These are phyloP conservation scores for Coprinellus micaceus DNA, from an alignment of 768 basidiomycete genomes.

Conservation along the genomic window DNA sequence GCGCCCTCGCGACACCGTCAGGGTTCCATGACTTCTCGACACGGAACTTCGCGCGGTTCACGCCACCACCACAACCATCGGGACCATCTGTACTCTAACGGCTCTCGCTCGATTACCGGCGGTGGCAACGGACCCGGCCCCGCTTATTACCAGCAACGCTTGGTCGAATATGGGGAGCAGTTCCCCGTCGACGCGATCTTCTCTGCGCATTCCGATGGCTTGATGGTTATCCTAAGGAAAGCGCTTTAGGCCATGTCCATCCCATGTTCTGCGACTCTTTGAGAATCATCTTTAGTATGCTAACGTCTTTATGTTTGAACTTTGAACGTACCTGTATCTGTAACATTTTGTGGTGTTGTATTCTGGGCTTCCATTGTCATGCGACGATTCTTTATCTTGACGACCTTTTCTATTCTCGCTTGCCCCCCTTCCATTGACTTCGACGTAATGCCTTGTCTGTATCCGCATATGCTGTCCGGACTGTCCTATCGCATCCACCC, in stretches of 20 bases:
- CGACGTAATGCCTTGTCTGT: too few species aligned
- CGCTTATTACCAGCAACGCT: conserved; percentile 7
- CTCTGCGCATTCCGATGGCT: conserved; percentile 80
- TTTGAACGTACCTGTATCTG: too few species aligned
- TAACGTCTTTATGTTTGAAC: conserved; percentile 1
- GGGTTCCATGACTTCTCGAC: conserved; percentile 17
- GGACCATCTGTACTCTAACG: conserved; percentile 1
- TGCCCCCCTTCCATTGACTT: too few species aligned
- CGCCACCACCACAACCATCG: conserved; percentile 3
- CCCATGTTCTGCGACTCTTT: too few species aligned
- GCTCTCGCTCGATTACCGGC: background rate
- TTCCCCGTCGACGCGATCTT: conserved; percentile 76
- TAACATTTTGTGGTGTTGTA: too few species aligned
- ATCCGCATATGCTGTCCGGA: too few species aligned
- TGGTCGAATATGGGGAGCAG: conserved; percentile 21
- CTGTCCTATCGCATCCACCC: too few species aligned
- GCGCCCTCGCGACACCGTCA: conserved; percentile 21
- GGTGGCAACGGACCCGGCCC: background rate
- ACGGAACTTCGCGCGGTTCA: background rate
- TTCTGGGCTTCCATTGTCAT: too few species aligned
- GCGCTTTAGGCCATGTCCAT: conserved; percentile 24
- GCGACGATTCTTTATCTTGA: too few species aligned
- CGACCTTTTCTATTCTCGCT: too few species aligned
- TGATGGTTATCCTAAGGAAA: conserved; percentile 72
- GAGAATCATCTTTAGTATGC: background rate